Evolutionary conservation across 2,329 filamentous ascomycete species (phyloP), one percentile per base, ranked within the genome.

Genomic region (Monosporascus sp.): DNA sequence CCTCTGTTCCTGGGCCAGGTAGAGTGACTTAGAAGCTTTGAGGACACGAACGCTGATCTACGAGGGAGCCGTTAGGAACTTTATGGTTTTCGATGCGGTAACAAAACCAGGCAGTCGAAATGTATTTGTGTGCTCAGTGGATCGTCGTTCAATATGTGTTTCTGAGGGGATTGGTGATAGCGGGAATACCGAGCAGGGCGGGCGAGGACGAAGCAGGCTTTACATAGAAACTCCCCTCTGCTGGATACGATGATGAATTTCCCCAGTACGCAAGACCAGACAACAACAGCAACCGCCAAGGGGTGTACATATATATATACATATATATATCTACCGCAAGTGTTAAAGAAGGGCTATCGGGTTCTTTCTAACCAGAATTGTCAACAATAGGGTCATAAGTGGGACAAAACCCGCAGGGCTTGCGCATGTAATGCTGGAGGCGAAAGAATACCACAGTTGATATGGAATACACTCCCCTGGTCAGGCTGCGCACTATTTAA

Each of bases 221-320:
- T 63, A 64, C 58, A 66, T 63, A 65, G 56, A 61, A 50, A 54
- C 54, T 55, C 51, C 54, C 54, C 50, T 55, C 55, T 50, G 54
- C 51, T 52, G 58, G 57, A 58, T 54, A 55, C 59, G 61, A 62
- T 64, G 60, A 62, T 65, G 56, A 60, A 24, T 46, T 47, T 57
- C 58, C n/a, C 59, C 58, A 50, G 52, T 50, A 24, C 20, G 63
- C 64, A 66, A 46, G 43, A 46, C 3, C 6, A 46, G 43, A 31
- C 24, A 8, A 17, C 25, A 24, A 15, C n/a, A 24, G 25, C 24
- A 44, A 15, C n/a, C 5, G 43, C 22, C 43, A 46, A 46, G 17
- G 43, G 43, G n/a, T 44, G 20, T 44, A 24, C 41, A 18, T 44
- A 44, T 44, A 20, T 43, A 43, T 43, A 43, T 8, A 43, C 3